Conservation (phyloP, 164 flowering plant genomes). For the Magnolia officinalis region DNA sequence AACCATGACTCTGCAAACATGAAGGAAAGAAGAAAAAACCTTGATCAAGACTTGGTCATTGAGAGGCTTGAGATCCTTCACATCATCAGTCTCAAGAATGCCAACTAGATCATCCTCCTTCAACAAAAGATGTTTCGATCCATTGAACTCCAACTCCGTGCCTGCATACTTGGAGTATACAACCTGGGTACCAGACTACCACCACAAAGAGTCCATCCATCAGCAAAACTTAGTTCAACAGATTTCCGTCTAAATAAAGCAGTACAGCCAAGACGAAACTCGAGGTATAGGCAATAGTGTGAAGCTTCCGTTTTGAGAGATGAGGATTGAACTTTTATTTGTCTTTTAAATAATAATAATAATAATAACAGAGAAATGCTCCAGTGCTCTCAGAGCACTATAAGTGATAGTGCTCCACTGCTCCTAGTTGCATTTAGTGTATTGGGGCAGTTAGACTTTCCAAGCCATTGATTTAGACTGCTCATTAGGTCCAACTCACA, state of each 20-base stretch:
- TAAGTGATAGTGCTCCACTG: too few species aligned
- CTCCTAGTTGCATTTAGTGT: too few species aligned
- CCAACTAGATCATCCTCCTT: slow-evolving; percentile 97
- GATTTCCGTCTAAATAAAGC: background rate
- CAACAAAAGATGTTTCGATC: slow-evolving; percentile 66
- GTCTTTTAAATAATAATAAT: too few species aligned
- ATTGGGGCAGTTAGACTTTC: too few species aligned
- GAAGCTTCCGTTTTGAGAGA: too few species aligned
- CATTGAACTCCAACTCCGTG: slow-evolving; percentile 81
- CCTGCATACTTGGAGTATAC: slow-evolving; percentile 96
- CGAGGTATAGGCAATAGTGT: too few species aligned
- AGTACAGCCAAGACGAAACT: background rate
- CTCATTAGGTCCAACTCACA: too few species aligned
- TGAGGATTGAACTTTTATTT: too few species aligned
- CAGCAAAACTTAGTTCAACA: slow-evolving; percentile 1
- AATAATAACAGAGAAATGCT: too few species aligned
- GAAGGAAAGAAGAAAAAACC: slow-evolving; percentile 30
- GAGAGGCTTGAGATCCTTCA: slow-evolving; percentile 82
- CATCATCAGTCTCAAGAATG: slow-evolving; percentile 81
- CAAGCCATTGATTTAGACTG: too few species aligned
- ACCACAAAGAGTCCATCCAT: slow-evolving; percentile 5
- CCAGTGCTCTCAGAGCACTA: too few species aligned
- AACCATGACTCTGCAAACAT: background rate
- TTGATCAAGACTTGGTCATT: slow-evolving; percentile 81
- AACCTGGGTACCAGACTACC: slow-evolving; percentile 66